A percentile compares a stretch with the other conserved stretches of the same genome.
Conservation (phyloP, 768 basidiomycete species). For the Kwoniella newhampshirensis region DNA sequence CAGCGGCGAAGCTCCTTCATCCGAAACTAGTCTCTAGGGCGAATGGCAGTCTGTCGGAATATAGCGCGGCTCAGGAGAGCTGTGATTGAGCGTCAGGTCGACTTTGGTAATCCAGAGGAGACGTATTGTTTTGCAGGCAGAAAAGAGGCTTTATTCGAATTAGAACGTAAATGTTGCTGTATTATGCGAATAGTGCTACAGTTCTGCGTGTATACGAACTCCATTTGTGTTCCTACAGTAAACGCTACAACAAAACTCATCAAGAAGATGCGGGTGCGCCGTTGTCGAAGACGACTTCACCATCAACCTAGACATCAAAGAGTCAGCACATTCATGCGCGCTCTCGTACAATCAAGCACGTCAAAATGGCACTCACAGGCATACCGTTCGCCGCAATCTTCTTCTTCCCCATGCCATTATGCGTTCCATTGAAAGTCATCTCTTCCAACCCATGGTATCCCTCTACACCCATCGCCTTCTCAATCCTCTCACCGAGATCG, state of each 20-base stretch:
- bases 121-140: neutral
- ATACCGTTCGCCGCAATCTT: slow-evolving; percentile 45
- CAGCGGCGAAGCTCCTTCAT: slow-evolving; percentile 8
- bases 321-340: no score
- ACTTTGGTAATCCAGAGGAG: no score
- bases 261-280: slow-evolving; percentile 10
- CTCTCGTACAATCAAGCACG: neutral
- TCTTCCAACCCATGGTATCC: slow-evolving; percentile 30
- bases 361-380: slow-evolving; percentile 11
- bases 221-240: no score
- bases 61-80: slow-evolving; percentile 8
- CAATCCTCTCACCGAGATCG: slow-evolving; percentile 71
- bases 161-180: neutral
- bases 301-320: slow-evolving; percentile 11
- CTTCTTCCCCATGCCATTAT: slow-evolving; percentile 41
- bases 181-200: no score
- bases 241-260: no score
- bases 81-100: slow-evolving; percentile 1
- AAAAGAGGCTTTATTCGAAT: neutral
- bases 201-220: no score
- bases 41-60: slow-evolving; percentile 10
- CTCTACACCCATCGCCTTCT: slow-evolving; percentile 66
- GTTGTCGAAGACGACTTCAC: slow-evolving; percentile 22
- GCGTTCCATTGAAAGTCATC: slow-evolving; percentile 44
- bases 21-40: slow-evolving; percentile 7